Conservation (phyloP, 768 basidiomycete genomes). For the Lentinus brumalis region DNA sequence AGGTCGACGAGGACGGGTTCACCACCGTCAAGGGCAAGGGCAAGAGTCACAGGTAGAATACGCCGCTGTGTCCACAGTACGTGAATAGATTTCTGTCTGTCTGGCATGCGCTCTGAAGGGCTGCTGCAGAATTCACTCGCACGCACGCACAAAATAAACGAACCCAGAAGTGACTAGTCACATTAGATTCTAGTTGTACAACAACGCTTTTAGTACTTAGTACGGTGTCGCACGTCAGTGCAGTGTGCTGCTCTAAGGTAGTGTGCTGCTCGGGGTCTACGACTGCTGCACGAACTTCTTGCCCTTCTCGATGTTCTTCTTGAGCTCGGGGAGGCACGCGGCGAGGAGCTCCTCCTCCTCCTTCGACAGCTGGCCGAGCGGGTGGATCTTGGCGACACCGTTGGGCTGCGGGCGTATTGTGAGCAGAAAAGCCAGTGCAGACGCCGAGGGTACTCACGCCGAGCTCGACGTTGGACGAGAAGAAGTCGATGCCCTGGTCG, state of each 20-base stretch:
- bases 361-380: slow-evolving; percentile 74
- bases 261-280: background rate
- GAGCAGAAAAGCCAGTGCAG: background rate
- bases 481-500: slow-evolving; percentile 88
- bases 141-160: background rate
- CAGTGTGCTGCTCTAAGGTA: background rate
- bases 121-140: background rate
- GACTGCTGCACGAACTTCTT: slow-evolving; percentile 60
- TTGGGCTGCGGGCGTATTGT: slow-evolving; percentile 48
- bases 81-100: background rate
- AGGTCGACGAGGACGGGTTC: slow-evolving; percentile 93
- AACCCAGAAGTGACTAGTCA: slow-evolving; percentile 15
- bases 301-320: slow-evolving; percentile 99
- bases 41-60: slow-evolving; percentile 23
- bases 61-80: background rate
- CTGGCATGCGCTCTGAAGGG: slow-evolving; percentile 3
- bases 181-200: slow-evolving; percentile 20
- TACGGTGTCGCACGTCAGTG: slow-evolving; percentile 11
- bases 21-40: slow-evolving; percentile 71
- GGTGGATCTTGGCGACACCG: slow-evolving; percentile 93
- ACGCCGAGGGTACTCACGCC: slow-evolving; percentile 58
- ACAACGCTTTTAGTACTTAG: slow-evolving; percentile 23
- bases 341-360: slow-evolving; percentile 86
- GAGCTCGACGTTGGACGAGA: slow-evolving; percentile 93
- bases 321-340: slow-evolving; percentile 87